phyloP scores from a whole-genome alignment of 169 alveolate genomes.

The Plasmodium inui region DNA sequence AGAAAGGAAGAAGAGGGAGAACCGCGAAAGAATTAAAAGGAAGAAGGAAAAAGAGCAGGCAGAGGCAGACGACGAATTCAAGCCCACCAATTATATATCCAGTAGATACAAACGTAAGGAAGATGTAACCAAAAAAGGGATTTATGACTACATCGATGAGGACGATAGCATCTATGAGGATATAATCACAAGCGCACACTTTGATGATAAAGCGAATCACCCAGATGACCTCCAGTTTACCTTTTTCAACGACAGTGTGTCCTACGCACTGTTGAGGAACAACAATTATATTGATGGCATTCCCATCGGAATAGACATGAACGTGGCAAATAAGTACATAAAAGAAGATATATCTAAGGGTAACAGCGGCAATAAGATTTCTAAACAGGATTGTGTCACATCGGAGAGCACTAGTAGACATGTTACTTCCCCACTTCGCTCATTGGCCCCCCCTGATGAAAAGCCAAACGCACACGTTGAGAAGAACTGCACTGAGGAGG shows the following conservation, averaged over 20 bases:
- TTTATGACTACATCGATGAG: conserved; percentile 73
- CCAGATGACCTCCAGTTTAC: conserved; percentile 56
- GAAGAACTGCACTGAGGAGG: neutral
- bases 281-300: conserved; percentile 66
- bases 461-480: neutral
- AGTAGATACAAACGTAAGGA: conserved; percentile 42
- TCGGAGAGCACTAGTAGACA: neutral
- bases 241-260: conserved; percentile 63
- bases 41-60: neutral
- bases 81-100: conserved; percentile 68
- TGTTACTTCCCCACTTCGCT: neutral
- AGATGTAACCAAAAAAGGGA: conserved; percentile 13
- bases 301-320: conserved; percentile 55
- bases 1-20: conserved; percentile 41
- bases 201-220: conserved; percentile 3
- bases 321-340: neutral
- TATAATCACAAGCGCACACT: conserved; percentile 22
- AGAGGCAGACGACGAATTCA: conserved; percentile 27
- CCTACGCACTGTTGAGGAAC: conserved; percentile 51
- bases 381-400: neutral
- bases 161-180: conserved; percentile 73
- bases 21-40: conserved; percentile 1
- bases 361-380: neutral
- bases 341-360: neutral
- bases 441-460: neutral